These are phyloP conservation scores for Mycosarcoma mackinlayi DNA, from an alignment of 1,284 basidiomycete genomes.

Conservation along the genomic window DNA sequence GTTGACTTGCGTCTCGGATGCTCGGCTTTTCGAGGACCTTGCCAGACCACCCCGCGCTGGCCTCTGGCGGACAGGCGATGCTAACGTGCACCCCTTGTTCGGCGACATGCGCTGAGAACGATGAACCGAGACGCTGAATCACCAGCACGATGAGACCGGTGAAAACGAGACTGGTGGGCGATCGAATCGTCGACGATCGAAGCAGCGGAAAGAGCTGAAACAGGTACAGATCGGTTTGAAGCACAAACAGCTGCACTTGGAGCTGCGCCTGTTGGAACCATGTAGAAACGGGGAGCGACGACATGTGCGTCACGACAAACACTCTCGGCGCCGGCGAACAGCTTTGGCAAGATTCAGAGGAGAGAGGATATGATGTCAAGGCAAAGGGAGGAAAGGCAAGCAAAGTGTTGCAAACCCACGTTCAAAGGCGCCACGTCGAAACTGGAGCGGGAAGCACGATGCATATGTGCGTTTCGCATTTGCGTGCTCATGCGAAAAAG, in stretches of 20 bases:
- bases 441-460: too few relatives aligned
- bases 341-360: background rate
- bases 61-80: conserved; percentile 42
- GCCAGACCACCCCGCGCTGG: conserved; percentile 49
- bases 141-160: conserved; percentile 35
- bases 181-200: conserved; percentile 23
- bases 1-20: conserved; percentile 20
- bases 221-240: conserved; percentile 40
- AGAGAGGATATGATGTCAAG: background rate
- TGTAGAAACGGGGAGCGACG: background rate
- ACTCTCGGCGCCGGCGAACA: too few relatives aligned
- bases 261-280: conserved; percentile 11
- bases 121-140: too few relatives aligned
- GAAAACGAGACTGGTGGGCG: conserved; percentile 33
- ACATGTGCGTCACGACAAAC: too few relatives aligned
- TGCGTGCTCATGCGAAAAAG: too few relatives aligned
- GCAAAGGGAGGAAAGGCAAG: background rate
- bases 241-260: conserved; percentile 29
- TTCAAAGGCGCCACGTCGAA: too few relatives aligned
- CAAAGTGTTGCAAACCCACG: too few relatives aligned
- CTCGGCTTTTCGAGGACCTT: conserved; percentile 29
- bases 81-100: conserved; percentile 34
- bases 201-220: conserved; percentile 33
- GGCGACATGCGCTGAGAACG: conserved; percentile 17
- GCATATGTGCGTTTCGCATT: too few relatives aligned